Conservation (phyloP, 306 rosid species). For the Hippophae gyantsensis region DNA sequence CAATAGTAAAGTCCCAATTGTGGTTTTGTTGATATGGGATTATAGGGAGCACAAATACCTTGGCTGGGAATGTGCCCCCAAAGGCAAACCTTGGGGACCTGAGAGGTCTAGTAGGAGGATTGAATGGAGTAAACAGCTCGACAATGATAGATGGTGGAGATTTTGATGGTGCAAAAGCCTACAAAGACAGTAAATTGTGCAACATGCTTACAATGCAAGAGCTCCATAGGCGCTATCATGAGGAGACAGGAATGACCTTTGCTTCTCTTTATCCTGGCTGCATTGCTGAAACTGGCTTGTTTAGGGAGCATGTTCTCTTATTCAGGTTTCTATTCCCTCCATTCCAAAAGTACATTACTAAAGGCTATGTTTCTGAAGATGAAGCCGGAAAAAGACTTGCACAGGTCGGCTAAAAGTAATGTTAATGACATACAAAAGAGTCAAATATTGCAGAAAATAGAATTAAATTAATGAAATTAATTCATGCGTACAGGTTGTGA, state of each 20-base stretch:
- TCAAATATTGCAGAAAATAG: neutral
- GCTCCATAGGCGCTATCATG: slow-evolving; percentile 20
- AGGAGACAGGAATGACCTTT: slow-evolving; percentile 15
- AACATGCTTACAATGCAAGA: slow-evolving; percentile 21
- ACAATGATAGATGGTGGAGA: slow-evolving; percentile 14
- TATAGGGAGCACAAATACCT: slow-evolving; percentile 59
- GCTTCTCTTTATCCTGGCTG: slow-evolving; percentile 20
- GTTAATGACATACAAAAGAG: neutral
- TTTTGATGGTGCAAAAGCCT: slow-evolving; percentile 20
- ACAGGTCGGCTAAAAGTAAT: slow-evolving; percentile 8
- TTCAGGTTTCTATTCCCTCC: slow-evolving; percentile 25
- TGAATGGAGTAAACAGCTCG: slow-evolving; percentile 32
- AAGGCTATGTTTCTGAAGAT: slow-evolving; percentile 22
- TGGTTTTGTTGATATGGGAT: slow-evolving; percentile 18
- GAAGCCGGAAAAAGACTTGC: slow-evolving; percentile 22
- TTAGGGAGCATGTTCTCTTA: slow-evolving; percentile 21
- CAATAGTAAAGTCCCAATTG: slow-evolving; percentile 1
- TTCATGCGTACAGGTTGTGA: slow-evolving; percentile 16
- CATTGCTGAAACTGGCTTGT: slow-evolving; percentile 18
- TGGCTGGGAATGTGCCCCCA: slow-evolving; percentile 76
- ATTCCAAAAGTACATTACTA: slow-evolving; percentile 19
- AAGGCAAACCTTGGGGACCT: slow-evolving; percentile 69
- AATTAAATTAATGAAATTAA: too few species aligned
- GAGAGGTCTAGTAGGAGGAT: slow-evolving; percentile 54
- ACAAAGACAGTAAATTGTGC: slow-evolving; percentile 23